These are phyloP conservation scores for Coemansia sp. DNA, from an alignment of 192 early-diverging fungal species.

Conservation along the genomic window DNA sequence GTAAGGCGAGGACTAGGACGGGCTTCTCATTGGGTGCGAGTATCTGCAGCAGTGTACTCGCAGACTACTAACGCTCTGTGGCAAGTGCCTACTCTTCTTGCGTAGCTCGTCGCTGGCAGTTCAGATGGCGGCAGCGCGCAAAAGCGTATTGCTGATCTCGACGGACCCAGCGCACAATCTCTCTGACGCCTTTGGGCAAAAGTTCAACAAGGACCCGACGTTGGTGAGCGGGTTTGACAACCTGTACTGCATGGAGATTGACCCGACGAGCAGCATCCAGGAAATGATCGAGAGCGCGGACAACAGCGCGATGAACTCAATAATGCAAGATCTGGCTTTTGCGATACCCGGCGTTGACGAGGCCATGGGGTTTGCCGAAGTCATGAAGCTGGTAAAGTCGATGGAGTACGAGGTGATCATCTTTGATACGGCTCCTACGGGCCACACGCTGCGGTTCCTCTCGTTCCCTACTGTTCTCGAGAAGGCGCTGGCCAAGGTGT, in stretches of 20 bases:
- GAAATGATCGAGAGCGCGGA: slow-evolving; percentile 93
- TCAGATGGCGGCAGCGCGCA: slow-evolving; percentile 85
- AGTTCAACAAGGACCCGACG: slow-evolving; percentile 95
- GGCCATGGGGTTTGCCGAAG: slow-evolving; percentile 99
- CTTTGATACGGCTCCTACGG: slow-evolving; percentile 99
- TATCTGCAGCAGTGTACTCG: neutral
- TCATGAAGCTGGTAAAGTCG: slow-evolving; percentile 99
- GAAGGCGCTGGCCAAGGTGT: slow-evolving; percentile 96
- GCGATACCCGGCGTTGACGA: slow-evolving; percentile 99
- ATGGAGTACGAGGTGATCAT: slow-evolving; percentile 99
- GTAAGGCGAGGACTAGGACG: slow-evolving; percentile 19
- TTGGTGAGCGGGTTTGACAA: slow-evolving; percentile 93
- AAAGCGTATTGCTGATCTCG: slow-evolving; percentile 94
- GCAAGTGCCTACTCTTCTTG: neutral
- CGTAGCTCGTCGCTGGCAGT: slow-evolving; percentile 89
- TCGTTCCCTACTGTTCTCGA: slow-evolving; percentile 97
- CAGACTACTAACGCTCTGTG: neutral
- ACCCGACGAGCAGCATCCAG: slow-evolving; percentile 95
- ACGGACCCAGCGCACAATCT: slow-evolving; percentile 99
- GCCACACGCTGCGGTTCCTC: slow-evolving; percentile 98
- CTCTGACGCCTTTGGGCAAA: slow-evolving; percentile 98
- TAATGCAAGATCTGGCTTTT: slow-evolving; percentile 97
- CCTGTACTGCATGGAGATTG: slow-evolving; percentile 99
- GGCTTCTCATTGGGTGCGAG: neutral
- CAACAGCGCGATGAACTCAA: slow-evolving; percentile 73